Evolutionary conservation across 257 asterid species (phyloP).

Genomic region (Prunella vulgaris): DNA sequence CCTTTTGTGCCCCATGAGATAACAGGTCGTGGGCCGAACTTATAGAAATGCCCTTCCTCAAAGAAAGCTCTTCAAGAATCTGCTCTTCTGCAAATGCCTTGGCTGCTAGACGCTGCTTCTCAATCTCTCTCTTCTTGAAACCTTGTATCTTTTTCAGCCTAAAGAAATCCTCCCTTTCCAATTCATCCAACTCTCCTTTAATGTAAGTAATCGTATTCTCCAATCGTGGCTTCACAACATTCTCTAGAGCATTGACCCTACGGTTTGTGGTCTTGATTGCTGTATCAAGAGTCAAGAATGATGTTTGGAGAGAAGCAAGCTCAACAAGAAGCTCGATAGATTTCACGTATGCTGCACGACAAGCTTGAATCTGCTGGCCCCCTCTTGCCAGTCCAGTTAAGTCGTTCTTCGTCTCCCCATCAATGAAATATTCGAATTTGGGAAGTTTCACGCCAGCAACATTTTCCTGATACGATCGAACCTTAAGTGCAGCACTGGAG

Average conservation of each 20-base stretch:
- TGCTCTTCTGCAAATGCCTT: conserved; percentile 42
- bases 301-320: conserved; percentile 48
- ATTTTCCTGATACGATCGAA: conserved; percentile 43
- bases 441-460: conserved; percentile 57
- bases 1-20: conserved; percentile 28
- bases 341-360: conserved; percentile 44
- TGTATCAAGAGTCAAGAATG: conserved; percentile 53
- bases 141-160: conserved; percentile 50
- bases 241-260: conserved; percentile 56
- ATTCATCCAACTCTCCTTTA: conserved; percentile 45
- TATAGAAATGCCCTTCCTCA: conserved; percentile 37
- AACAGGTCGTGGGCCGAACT: conserved; percentile 32
- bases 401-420: conserved; percentile 45
- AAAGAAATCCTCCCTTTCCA: conserved; percentile 52
- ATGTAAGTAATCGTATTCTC: conserved; percentile 52
- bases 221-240: conserved; percentile 47
- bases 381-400: conserved; percentile 56
- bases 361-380: conserved; percentile 52
- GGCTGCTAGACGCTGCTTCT: conserved; percentile 42
- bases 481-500: conserved; percentile 35
- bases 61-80: conserved; percentile 35
- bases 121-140: conserved; percentile 43
- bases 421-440: conserved; percentile 38
- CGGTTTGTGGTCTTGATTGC: conserved; percentile 64
- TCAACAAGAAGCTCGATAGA: conserved; percentile 53